Evolutionary conservation across 768 basidiomycete species (phyloP), one percentile per base, ranked within the genome.

Genomic region (Flagelloscypha sp.): DNA sequence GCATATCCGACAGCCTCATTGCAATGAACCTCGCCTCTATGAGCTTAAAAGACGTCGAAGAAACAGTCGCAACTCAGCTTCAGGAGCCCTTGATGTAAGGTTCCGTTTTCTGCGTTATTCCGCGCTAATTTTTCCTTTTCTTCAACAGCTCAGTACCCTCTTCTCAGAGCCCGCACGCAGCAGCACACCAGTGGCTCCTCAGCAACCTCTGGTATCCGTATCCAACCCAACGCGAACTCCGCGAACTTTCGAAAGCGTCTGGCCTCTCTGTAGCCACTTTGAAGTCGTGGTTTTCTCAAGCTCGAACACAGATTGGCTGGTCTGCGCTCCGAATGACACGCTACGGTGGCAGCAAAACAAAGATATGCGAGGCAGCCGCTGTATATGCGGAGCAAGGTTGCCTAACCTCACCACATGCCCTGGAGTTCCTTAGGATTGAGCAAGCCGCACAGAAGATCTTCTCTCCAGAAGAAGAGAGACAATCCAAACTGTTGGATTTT

Each of bases 271-370:
- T 52, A 2, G 57, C 46, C 27, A 57, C 60, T 1, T 34, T 76
- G 27, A 62, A 65, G 24, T 43, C 48, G 0, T 76, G 75, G 75
- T 76, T 76, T 21, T 43, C 59, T 13, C 62, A 65, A 6, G 56
- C 53, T 1, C 62, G 74, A 1, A 65, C 63, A 15, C 62, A 72
- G 0, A 74, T 75, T 0, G 74, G 74, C 0, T 77, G 74, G 75
- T 74, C 64, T 7, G 10, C 36, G 0, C 33, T 74, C 0, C 62
- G 67, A 2, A 57, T 53, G 30, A 30, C 34, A 0, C 52, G 45
- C 8, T 70, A 64, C 36, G 25, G 40, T 0, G 57, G 60, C 29
- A 59, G 55, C 18, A 57, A 60, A 11, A 43, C 32, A 6, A 46
- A 56, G 9, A 63, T 66, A 7, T 42, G 67, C 12, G 50, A 53